A percentile compares a stretch with the other conserved stretches of the same genome.
These are phyloP conservation scores for Hypocreales sp. DNA, from an alignment of 2,329 filamentous ascomycete genomes.

Conservation along the genomic window DNA sequence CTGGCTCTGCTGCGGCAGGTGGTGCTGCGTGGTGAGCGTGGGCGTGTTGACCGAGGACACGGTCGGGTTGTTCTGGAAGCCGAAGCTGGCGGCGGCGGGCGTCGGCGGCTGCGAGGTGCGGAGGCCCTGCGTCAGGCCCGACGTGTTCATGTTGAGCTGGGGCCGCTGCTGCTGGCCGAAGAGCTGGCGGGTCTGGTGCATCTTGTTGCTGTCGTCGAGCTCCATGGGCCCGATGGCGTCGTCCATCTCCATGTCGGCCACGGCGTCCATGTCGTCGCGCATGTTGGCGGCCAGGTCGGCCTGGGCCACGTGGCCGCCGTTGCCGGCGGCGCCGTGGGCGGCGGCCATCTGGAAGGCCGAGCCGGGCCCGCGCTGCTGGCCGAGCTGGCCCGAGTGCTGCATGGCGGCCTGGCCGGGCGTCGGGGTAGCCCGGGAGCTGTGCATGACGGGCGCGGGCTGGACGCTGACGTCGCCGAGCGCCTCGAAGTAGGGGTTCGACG, in stretches of 20 bases:
- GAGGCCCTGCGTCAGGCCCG: slow-evolving; percentile 61
- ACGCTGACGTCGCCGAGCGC: slow-evolving; percentile 22
- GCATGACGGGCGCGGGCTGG: slow-evolving; percentile 15
- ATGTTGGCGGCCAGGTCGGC: slow-evolving; percentile 21
- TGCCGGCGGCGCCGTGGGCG: slow-evolving; percentile 10
- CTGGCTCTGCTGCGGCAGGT: slow-evolving; percentile 45
- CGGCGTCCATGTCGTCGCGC: slow-evolving; percentile 59
- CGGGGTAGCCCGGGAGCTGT: slow-evolving; percentile 16
- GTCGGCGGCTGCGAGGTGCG: slow-evolving; percentile 78
- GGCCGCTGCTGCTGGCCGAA: slow-evolving; percentile 51
- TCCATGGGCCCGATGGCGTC: slow-evolving; percentile 57
- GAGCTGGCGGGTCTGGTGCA: slow-evolving; percentile 54
- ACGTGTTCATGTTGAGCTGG: slow-evolving; percentile 67
- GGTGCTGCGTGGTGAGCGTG: slow-evolving; percentile 68
- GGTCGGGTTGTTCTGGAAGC: slow-evolving; percentile 82
- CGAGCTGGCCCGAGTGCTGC: slow-evolving; percentile 15
- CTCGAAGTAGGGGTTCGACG: slow-evolving; percentile 23
- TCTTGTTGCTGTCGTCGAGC: slow-evolving; percentile 44
- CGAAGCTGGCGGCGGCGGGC: slow-evolving; percentile 61
- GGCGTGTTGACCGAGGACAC: slow-evolving; percentile 96
- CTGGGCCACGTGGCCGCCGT: slow-evolving; percentile 23
- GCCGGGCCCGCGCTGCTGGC: slow-evolving; percentile 16
- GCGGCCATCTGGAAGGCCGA: slow-evolving; percentile 23
- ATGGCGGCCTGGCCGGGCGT: slow-evolving; percentile 13
- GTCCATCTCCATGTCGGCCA: slow-evolving; percentile 96